Conservation (phyloP, 108 stramenopile genomes). For the Skeletonema costatum region DNA sequence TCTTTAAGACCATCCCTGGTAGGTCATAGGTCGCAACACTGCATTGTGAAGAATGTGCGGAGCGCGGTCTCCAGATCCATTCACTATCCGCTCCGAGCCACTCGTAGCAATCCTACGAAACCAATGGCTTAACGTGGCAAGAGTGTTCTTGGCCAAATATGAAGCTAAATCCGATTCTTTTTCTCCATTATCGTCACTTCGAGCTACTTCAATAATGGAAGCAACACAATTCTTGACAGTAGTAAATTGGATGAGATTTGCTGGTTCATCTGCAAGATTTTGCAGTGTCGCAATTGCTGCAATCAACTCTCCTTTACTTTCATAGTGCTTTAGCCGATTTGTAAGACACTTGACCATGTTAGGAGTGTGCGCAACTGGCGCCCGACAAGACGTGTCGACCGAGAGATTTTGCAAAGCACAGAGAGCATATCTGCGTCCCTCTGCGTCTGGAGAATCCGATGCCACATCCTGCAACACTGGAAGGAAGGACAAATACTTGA, state of each 20-base stretch:
- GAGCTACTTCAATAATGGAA: constrained; percentile 72
- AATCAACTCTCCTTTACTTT: constrained; percentile 45
- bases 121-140: constrained; percentile 47
- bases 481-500: constrained; percentile 55
- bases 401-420: constrained; percentile 81
- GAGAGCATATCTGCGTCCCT: constrained; percentile 63
- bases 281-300: constrained; percentile 74
- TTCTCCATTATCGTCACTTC: constrained; percentile 44
- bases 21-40: constrained; percentile 9
- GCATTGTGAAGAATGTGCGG: constrained; percentile 15
- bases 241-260: constrained; percentile 84
- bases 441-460: constrained; percentile 47
- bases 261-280: constrained; percentile 83
- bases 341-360: constrained; percentile 59
- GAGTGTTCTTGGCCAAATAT: constrained; percentile 50
- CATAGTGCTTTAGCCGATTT: constrained; percentile 38
- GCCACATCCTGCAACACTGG: constrained; percentile 66
- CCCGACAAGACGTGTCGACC: constrained; percentile 74
- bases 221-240: constrained; percentile 80
- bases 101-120: constrained; percentile 51
- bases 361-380: constrained; percentile 61
- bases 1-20: constrained; percentile 22
- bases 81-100: constrained; percentile 19
- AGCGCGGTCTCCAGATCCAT: neutral
- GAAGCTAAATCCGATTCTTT: constrained; percentile 26